Evolutionary conservation across 2,329 filamentous ascomycete species (phyloP), one percentile per base, ranked within the genome.

Genomic region (Tolypocladium sp.): DNA sequence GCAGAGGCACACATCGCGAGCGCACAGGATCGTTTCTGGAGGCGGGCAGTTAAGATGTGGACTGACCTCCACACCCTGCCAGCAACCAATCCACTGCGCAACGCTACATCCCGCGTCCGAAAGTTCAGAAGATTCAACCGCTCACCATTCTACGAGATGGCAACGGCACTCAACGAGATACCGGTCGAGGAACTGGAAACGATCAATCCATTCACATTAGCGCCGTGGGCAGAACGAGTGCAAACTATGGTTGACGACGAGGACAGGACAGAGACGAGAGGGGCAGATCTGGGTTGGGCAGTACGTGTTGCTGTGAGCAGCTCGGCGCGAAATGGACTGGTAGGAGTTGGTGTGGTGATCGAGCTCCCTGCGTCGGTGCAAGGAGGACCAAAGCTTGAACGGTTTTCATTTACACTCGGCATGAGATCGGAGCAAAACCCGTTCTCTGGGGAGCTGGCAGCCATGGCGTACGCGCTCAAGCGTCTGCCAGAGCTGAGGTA

Each of bases 1-100:
- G 64, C 64, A 22, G 61, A 65, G 52, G 63, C 64, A 8, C 46
- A 62, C 49, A 65, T 67, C 41, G 57, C 52, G 15, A 63, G 55
- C 25, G 60, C 42, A 30, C 49, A 61, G 13, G 60, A 65, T 30
- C 58, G 62, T 22, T 62, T 63, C 52, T 64, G 33, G 33, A 30
- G 62, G 64, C 57, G 44, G 42, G 61, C 58, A 30, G 40, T 57
- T 13, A 51, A 37, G 12, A 52, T 62, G 49, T 62, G 56, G 60
- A 49, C 59, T 15, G 22, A 49, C 7, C 40, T 62, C 20, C 54
- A 62, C 33, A 57, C 56, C 12, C 30, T 62, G 53, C 60, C 57
- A 22, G 13, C 57, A 8, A 62, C 56, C 12, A 60, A 62, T 51
- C 58, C 61, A 2, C 51, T 62, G 1, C 54, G 22, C 42, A 41